Percentiles rank a stretch among this genome's conserved stretches.
Evolutionary conservation across 2,329 filamentous ascomycete species (phyloP).

Genomic region (Alternaria atra): DNA sequence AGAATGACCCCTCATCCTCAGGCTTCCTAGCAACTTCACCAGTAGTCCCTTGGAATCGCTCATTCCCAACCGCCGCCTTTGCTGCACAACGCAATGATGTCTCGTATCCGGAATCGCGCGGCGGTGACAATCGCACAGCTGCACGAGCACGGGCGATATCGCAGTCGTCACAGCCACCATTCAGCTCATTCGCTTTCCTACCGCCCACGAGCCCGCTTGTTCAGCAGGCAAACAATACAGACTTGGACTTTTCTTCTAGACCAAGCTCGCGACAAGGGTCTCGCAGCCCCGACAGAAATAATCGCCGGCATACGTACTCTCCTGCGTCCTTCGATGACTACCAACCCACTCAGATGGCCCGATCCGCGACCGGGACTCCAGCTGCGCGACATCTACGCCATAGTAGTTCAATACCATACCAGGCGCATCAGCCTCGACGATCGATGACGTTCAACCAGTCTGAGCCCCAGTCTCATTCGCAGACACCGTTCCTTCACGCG

Average conservation of each 20-base stretch:
- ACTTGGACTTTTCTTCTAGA: slow-evolving; percentile 68
- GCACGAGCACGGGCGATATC: slow-evolving; percentile 54
- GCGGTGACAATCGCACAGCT: slow-evolving; percentile 45
- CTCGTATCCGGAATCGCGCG: slow-evolving; percentile 25
- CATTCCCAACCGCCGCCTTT: slow-evolving; percentile 54
- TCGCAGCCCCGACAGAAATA: slow-evolving; percentile 58
- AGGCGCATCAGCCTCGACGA: slow-evolving; percentile 80
- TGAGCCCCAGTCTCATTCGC: slow-evolving; percentile 52
- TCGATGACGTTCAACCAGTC: slow-evolving; percentile 69
- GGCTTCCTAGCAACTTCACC: slow-evolving; percentile 59
- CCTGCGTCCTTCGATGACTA: slow-evolving; percentile 65
- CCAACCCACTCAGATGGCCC: slow-evolving; percentile 52
- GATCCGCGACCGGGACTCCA: slow-evolving; percentile 42
- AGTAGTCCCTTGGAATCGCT: slow-evolving; percentile 65
- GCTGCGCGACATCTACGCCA: slow-evolving; percentile 58
- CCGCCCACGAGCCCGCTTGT: slow-evolving; percentile 92
- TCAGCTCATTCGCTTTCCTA: slow-evolving; percentile 83
- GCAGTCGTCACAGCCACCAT: slow-evolving; percentile 73
- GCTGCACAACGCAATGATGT: slow-evolving; percentile 24
- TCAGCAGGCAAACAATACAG: slow-evolving; percentile 85
- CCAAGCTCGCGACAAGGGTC: slow-evolving; percentile 50
- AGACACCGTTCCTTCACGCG: slow-evolving; percentile 60
- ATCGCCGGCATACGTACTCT: slow-evolving; percentile 76
- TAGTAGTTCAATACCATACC: slow-evolving; percentile 71
- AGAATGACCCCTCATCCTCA: slow-evolving; percentile 19